Base-by-base conservation (phyloP, 306 rosid species). In the Casuarina cunninghamiana region DNA sequence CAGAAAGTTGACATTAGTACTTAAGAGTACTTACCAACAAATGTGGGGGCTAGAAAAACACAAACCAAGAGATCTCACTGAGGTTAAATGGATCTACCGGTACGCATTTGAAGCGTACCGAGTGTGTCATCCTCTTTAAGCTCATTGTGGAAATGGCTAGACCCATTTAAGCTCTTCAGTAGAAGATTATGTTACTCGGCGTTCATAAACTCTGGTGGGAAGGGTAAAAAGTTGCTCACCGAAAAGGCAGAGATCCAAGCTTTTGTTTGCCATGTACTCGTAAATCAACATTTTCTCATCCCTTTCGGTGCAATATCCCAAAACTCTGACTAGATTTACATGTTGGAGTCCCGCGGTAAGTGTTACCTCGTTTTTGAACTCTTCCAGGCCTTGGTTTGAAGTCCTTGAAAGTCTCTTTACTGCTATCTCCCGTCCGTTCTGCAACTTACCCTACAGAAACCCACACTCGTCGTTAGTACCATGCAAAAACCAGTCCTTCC, bases 241-340 rank as follows among this genome's bases (percentile, higher is more conserved):
- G 2, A 86, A 88, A 38, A 84, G 77, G 74, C 77, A 75, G 62
- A 48, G 58, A 71, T 83, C 87, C 57, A 89, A 79, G 83, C 88
- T 89, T 70, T 74, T 73, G 78, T 84, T 88, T 3, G 88, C 87
- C 87, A 88, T 83, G 86, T 77, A 83, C 69, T 88, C 84, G 2
- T 88, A 82, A 76, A 84, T 55, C 72, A 86, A 38, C 83, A 88
- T 82, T 54, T 82, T 79, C 61, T 86, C 86, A 19, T 89, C 79
- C 16, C 60, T 68, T 7, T 79, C 78, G 12, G 65, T 60, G 73
- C 80, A 84, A 49, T 69, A 89, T 42, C 93, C 90, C 73, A 80
- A 15, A 5, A 80, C 44, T 55, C 80, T 71, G 38, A 77, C 86
- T 69, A 85, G 88, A 58, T 89, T 85, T 26, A 83, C 84, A 69